A percentile compares a stretch with the other conserved stretches of the same genome.
phyloP scores from a whole-genome alignment of 2,329 filamentous ascomycete genomes.

The Teratosphaeriaceae sp. region DNA sequence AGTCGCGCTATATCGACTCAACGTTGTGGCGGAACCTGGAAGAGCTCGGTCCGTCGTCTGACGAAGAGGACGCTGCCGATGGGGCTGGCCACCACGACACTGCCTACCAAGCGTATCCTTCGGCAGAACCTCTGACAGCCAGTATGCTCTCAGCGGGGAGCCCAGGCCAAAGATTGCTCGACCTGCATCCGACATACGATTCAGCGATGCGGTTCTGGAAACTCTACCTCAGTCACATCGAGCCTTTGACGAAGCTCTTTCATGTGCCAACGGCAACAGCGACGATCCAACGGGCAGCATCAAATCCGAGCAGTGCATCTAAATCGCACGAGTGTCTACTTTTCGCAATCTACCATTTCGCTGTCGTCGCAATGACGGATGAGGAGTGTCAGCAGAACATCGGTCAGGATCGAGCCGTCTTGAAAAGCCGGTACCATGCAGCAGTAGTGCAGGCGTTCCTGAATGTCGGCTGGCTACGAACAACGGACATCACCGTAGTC shows the following conservation, averaged over 20 bases:
- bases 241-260: constrained; percentile 63
- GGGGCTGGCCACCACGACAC: constrained; percentile 16
- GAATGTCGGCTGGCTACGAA: constrained; percentile 60
- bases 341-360: constrained; percentile 55
- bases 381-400: constrained; percentile 42
- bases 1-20: constrained; percentile 39
- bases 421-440: constrained; percentile 22
- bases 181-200: constrained; percentile 49
- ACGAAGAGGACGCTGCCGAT: constrained; percentile 21
- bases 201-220: constrained; percentile 49
- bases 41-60: constrained; percentile 20
- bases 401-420: constrained; percentile 49
- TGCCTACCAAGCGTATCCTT: not conserved
- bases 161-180: constrained; percentile 14
- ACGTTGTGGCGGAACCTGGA: constrained; percentile 26
- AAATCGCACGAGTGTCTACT: constrained; percentile 53
- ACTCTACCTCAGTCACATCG: constrained; percentile 63
- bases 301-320: constrained; percentile 47
- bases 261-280: constrained; percentile 52
- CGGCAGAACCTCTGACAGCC: constrained; percentile 22
- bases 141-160: constrained; percentile 15
- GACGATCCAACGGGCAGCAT: constrained; percentile 43
- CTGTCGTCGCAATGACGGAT: constrained; percentile 44
- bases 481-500: constrained; percentile 57
- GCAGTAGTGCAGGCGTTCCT: constrained; percentile 59